phyloP scores from a whole-genome alignment of 2,329 filamentous ascomycete species.

The Sporothrix phasma region DNA sequence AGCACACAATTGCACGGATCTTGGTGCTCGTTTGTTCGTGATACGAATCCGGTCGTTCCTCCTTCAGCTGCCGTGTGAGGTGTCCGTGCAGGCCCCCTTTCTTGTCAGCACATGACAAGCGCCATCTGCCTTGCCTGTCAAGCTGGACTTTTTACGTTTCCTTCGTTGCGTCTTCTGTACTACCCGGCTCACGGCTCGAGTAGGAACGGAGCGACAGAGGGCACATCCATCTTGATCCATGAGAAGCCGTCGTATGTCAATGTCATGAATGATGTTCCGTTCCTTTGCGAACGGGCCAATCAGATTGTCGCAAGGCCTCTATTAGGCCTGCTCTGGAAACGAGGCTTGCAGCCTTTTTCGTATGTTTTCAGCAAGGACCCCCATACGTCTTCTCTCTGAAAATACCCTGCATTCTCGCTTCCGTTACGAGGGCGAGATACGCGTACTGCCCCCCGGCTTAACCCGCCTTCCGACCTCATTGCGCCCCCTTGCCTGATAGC shows the following conservation, averaged over 20 bases:
- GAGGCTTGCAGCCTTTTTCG: not conserved
- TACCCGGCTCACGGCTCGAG: not conserved
- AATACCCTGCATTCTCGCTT: not conserved
- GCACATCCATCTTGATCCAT: not conserved
- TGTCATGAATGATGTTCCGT: not conserved
- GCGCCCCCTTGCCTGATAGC: too few relatives aligned
- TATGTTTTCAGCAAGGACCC: not conserved
- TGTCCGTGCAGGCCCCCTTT: not conserved
- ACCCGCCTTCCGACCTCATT: too few relatives aligned
- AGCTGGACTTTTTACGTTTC: too few relatives aligned
- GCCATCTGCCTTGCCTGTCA: too few relatives aligned
- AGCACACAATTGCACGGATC: not conserved
- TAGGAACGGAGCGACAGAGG: too few relatives aligned
- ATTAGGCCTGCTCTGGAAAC: not conserved
- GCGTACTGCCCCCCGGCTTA: too few relatives aligned
- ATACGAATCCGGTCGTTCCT: too few relatives aligned
- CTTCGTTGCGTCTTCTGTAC: not conserved
- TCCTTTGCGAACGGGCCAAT: not conserved
- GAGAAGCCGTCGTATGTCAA: not conserved
- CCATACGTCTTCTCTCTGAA: not conserved
- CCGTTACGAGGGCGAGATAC: too few relatives aligned
- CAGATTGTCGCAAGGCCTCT: not conserved
- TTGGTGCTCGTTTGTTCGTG: too few relatives aligned
- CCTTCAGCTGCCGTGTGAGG: constrained; percentile 2
- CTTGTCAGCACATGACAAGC: not conserved